Base-by-base conservation (phyloP, 176 grass and related monocot genomes). In the Cenchrus purpureus region DNA sequence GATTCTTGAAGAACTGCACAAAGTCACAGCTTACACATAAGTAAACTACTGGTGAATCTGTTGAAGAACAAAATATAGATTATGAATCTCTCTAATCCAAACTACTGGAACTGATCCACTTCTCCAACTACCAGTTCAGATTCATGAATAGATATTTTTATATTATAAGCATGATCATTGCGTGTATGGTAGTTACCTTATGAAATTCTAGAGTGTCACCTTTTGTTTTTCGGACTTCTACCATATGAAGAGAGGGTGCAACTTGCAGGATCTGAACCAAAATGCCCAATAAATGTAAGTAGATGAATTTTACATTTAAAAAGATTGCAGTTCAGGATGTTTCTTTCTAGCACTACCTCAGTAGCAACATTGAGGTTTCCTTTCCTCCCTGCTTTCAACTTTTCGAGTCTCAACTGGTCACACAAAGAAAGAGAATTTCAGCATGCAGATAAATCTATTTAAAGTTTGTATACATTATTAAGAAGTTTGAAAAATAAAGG, bases 201-300 rank as follows among this genome's bases (percentile, higher is more conserved):
- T 97, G 95, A 68, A 97, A 97, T 61, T 97, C 95, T 56, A 94
- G 82, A 43, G 95, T 97, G 48, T 97, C 95, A 45, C 95, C 95
- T 66, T 94, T 97, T 70, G 76, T 97, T 97, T 57, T 86, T 88
- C 20, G 94, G 76, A 99, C 83, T 68, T 97, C 95, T 71, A 97
- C 92, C 85, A 97, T 91, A 89, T 94, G 92, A 10, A 97, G 77
- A 62, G 80, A 91, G 77, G 95, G 95, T 16, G 92, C 92, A 49
- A 94, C 86, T 97, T 97, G 90, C 79, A 97, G 94, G 67, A 97
- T 79, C 95, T 97, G 71, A 79, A 84, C 25, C 82, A 83, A 84
- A 44, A 85, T 81, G 70, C 8, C 46, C 60, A 60, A 82, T 59
- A 67, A 50, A 76, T 71, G 76, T 52, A 55, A 42, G 65, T 42